Evolutionary conservation across 345 rosid species (phyloP).

Genomic region (Salix viminalis): DNA sequence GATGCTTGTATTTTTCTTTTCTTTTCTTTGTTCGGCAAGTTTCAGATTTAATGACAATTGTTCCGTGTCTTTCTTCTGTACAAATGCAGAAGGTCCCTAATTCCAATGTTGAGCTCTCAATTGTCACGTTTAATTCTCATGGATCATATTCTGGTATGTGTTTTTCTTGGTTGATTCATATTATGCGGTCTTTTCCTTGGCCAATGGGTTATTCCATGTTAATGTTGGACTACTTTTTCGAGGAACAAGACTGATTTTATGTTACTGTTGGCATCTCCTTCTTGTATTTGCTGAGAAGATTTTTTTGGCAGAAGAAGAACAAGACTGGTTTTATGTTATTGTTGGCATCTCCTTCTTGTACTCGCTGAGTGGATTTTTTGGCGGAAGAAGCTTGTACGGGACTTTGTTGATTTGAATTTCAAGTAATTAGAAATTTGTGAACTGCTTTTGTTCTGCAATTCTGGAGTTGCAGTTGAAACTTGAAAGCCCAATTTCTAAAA

Average conservation of each 20-base stretch:
- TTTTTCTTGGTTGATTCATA: neutral
- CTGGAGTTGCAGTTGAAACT: conserved; percentile 1
- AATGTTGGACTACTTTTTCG: neutral
- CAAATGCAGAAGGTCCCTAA: conserved; percentile 54
- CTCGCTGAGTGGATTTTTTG: neutral
- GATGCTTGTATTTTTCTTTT: neutral
- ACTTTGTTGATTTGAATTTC: neutral
- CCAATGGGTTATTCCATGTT: neutral
- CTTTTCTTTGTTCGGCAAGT: neutral
- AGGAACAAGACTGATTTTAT: neutral
- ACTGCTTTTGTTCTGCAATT: neutral
- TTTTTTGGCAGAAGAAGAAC: neutral
- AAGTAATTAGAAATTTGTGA: neutral
- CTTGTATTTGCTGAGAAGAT: neutral
- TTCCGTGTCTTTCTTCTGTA: conserved; percentile 3
- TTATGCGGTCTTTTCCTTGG: neutral
- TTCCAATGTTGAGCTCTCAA: conserved; percentile 58
- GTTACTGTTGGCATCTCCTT: neutral
- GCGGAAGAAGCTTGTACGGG: neutral
- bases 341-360: neutral
- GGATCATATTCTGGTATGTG: conserved; percentile 51
- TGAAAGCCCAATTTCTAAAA: neutral
- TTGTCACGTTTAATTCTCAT: conserved; percentile 77
- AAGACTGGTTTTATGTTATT: neutral
- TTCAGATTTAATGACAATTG: neutral